phyloP scores from a whole-genome alignment of 192 early-diverging fungal genomes.

The Chytriomyces confervae region DNA sequence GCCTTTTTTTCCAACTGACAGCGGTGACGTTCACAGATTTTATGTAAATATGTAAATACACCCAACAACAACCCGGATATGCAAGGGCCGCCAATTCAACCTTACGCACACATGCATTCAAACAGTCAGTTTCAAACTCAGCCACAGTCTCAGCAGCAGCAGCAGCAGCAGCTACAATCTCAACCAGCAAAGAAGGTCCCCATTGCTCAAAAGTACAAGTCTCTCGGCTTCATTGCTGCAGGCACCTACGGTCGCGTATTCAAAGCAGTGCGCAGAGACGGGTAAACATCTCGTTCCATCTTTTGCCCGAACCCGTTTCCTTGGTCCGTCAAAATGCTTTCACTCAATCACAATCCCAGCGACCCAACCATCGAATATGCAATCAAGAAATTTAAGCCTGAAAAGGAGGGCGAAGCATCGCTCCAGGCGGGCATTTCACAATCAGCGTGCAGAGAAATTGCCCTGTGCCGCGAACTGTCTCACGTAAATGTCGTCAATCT shows the following conservation, averaged over 20 bases:
- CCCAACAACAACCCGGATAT: background rate
- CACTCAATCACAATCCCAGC: background rate
- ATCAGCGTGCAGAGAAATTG: conserved; percentile 91
- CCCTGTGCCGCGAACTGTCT: conserved; percentile 86
- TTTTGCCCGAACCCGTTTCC: background rate
- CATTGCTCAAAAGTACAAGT: conserved; percentile 44
- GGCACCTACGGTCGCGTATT: conserved; percentile 97
- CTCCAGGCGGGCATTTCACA: conserved; percentile 86
- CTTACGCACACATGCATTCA: background rate
- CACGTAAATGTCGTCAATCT: conserved; percentile 89
- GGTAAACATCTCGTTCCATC: background rate
- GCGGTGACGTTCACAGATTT: no score
- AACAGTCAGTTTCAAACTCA: background rate
- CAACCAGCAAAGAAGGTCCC: background rate
- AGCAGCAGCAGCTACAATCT: background rate
- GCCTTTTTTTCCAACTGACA: no score
- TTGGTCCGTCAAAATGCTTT: background rate
- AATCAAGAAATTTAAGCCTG: conserved; percentile 97
- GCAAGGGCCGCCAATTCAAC: conserved; percentile 19
- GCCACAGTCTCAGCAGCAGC: background rate
- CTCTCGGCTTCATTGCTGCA: conserved; percentile 83
- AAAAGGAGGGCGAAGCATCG: conserved; percentile 84
- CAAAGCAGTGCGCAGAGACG: conserved; percentile 76
- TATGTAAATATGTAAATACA: conserved; percentile 1
- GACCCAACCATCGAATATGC: conserved; percentile 72